Evolutionary conservation across 805 yeast genomes (phyloP).

Genomic region (Kuraishia floccosa): DNA sequence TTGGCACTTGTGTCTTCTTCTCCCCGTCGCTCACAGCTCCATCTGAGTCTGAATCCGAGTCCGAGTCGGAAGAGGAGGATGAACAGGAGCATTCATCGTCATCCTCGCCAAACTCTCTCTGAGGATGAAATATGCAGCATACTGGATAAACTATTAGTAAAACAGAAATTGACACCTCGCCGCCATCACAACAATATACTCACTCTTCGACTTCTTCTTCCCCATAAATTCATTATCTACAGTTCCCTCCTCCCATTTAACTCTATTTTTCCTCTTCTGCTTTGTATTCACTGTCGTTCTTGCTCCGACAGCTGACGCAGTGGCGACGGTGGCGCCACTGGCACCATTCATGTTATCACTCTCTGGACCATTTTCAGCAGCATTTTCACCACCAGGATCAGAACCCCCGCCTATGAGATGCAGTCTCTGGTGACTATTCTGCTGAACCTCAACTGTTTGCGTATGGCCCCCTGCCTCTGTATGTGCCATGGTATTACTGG

Average conservation of each 20-base stretch:
- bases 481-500: too few relatives aligned
- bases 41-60: conserved; percentile 25
- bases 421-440: too few relatives aligned
- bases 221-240: conserved; percentile 85
- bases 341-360: too few relatives aligned
- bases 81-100: conserved; percentile 14
- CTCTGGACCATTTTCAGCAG: too few relatives aligned
- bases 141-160: conserved; percentile 19
- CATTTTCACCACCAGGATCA: too few relatives aligned
- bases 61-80: conserved; percentile 6
- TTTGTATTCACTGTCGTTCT: background rate
- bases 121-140: conserved; percentile 84
- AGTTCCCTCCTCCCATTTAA: conserved; percentile 78
- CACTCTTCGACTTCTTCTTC: conserved; percentile 76
- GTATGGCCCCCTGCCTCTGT: too few relatives aligned
- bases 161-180: background rate
- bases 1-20: conserved; percentile 3
- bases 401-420: too few relatives aligned
- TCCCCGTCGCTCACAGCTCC: conserved; percentile 13
- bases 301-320: too few relatives aligned
- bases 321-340: too few relatives aligned
- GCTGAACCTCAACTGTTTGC: too few relatives aligned
- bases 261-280: conserved; percentile 30
- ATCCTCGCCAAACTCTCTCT: conserved; percentile 43
- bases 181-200: conserved; percentile 7